phyloP scores from a whole-genome alignment of 1,284 basidiomycete genomes.

The Trichosporon inkin region DNA sequence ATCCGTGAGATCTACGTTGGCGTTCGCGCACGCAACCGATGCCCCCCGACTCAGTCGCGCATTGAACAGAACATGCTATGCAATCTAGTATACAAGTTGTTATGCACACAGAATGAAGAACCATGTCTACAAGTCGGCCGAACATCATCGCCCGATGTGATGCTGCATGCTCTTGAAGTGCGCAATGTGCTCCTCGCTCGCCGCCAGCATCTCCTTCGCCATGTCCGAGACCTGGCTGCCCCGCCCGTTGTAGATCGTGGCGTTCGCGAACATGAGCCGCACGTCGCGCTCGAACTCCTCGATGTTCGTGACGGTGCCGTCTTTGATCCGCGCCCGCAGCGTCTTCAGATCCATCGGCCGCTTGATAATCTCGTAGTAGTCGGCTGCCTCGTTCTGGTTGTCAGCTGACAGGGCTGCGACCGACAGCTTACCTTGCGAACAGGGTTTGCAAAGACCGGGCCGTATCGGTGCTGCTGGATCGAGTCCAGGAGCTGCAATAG shows the following conservation, averaged over 20 bases:
- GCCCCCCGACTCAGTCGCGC: neutral
- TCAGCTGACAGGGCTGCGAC: neutral
- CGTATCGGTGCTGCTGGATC: constrained; percentile 76
- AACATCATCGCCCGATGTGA: constrained; percentile 22
- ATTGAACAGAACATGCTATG: neutral
- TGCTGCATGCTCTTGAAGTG: constrained; percentile 58
- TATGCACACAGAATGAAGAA: neutral
- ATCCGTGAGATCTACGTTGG: too few relatives aligned
- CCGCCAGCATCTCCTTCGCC: constrained; percentile 90
- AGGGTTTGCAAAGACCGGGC: constrained; percentile 83
- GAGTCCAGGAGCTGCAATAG: constrained; percentile 73
- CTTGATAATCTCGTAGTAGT: constrained; percentile 84
- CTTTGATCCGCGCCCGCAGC: constrained; percentile 73
- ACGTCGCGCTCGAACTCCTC: constrained; percentile 85
- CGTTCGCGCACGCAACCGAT: neutral
- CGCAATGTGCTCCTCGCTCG: constrained; percentile 70
- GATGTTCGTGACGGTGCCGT: constrained; percentile 71
- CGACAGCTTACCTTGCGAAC: constrained; percentile 61
- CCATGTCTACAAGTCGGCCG: neutral
- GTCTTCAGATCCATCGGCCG: constrained; percentile 89
- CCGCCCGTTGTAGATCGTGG: constrained; percentile 88
- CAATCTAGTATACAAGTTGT: neutral
- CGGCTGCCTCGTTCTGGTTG: constrained; percentile 55
- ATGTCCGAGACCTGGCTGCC: constrained; percentile 76
- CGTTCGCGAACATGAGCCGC: constrained; percentile 89